Evolutionary conservation across 306 rosid genomes (phyloP), one percentile per base, ranked within the genome.

Genomic region (Vachellia pachyceras): DNA sequence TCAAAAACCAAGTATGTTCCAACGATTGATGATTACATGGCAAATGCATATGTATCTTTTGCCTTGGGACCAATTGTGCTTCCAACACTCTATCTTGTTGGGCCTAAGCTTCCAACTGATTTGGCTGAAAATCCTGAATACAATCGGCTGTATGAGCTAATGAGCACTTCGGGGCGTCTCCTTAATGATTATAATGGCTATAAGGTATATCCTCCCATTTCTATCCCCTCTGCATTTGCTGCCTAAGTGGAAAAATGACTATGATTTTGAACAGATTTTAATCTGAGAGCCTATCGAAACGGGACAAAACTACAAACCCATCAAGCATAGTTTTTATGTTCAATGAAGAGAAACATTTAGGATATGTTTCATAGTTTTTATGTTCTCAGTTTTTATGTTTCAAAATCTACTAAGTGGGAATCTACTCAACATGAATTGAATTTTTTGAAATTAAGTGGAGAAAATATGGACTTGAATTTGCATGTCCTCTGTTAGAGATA

Each of bases 41-140:
- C 77, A 77, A 93, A 90, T 89, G 97, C 83, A 13, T 83, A 75
- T 40, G 49, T 81, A 39, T 89, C 97, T 68, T 87, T 87, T 85
- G 99, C 93, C 77, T 84, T 91, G 20, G 98, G 98, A 73, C 91
- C 95, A 33, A 86, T 88, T 7, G 91, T 95, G 74, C 99, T 95
- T 77, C 95, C 97, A 44, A 73, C 92, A 17, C 91, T 93, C 66
- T 91, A 87, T 76, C 87, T 95, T 22, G 81, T 93, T 3, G 99
- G 97, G 75, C 97, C 95, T 75, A 85, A 87, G 88, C 92, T 89
- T 82, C 83, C 96, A 3, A 82, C 81, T 63, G 85, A 79, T 39
- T 82, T 33, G 22, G 76, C 80, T 15, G 84, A 75, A 80, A 88
- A 11, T 80, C 64, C 82, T 0, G 93, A 95, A 78, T 72, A 80